Conservation (phyloP, 495 filamentous ascomycete genomes). For the Penicillium waksmanii region DNA sequence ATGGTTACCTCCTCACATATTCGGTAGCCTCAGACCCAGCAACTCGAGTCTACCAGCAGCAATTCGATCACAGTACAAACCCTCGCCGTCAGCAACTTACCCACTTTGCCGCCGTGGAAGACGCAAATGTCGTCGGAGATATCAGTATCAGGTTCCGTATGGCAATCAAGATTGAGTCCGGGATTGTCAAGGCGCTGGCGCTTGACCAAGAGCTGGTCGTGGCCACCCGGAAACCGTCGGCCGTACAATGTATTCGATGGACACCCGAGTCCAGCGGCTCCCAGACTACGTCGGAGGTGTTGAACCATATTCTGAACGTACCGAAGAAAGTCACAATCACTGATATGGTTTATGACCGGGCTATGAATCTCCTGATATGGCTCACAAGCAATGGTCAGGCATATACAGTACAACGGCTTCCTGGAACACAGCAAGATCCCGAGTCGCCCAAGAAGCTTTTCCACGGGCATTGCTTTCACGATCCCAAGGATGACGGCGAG, state of each 20-base stretch:
- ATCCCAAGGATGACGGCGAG: conserved; percentile 59
- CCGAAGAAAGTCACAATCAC: conserved; percentile 72
- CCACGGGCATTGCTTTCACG: conserved; percentile 88
- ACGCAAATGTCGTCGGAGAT: conserved; percentile 81
- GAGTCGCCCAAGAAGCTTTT: conserved; percentile 69
- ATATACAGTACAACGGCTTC: conserved; percentile 85
- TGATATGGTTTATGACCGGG: conserved; percentile 91
- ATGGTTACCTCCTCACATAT: conserved; percentile 93
- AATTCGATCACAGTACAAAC: conserved; percentile 70
- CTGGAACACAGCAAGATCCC: conserved; percentile 32
- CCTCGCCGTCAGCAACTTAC: conserved; percentile 72
- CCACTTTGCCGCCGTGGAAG: conserved; percentile 59
- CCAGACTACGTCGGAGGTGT: conserved; percentile 88
- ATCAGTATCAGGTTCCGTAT: conserved; percentile 91
- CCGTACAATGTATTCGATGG: conserved; percentile 96
- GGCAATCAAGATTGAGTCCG: conserved; percentile 98
- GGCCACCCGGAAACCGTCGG: conserved; percentile 88
- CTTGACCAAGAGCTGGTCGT: conserved; percentile 93
- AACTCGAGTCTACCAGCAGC: conserved; percentile 80
- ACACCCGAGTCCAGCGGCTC: conserved; percentile 75
- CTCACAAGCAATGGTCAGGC: conserved; percentile 86
- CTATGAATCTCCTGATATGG: conserved; percentile 97
- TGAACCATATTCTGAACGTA: conserved; percentile 85
- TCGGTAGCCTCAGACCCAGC: conserved; percentile 84
- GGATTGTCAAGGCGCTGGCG: conserved; percentile 84